Percentiles rank a stretch among this genome's conserved stretches.
phyloP scores from a whole-genome alignment of 2,329 filamentous ascomycete genomes.

The Pseudocercospora cruenta region DNA sequence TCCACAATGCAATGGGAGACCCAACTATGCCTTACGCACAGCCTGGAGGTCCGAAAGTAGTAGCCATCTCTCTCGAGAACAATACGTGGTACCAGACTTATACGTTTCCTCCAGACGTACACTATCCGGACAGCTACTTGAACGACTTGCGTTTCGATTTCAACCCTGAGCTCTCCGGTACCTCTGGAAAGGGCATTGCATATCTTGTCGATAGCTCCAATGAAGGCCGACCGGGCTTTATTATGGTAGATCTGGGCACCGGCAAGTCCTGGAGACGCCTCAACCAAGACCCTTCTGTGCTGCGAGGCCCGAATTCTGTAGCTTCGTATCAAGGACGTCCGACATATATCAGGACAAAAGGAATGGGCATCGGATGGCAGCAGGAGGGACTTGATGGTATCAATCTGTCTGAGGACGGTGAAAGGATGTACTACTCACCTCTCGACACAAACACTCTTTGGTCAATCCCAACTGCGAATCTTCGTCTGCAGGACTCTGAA shows the following conservation, averaged over 20 bases:
- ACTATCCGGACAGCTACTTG: slow-evolving; percentile 53
- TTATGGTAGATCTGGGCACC: slow-evolving; percentile 50
- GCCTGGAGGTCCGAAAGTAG: slow-evolving; percentile 51
- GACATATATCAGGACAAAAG: slow-evolving; percentile 35
- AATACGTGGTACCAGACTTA: slow-evolving; percentile 47
- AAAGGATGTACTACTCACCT: slow-evolving; percentile 50
- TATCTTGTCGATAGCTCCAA: slow-evolving; percentile 53
- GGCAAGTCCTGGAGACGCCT: slow-evolving; percentile 48
- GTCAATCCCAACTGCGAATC: slow-evolving; percentile 37
- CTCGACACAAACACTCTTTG: slow-evolving; percentile 45
- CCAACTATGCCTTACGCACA: slow-evolving; percentile 50
- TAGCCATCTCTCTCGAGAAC: slow-evolving; percentile 48
- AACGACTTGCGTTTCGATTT: slow-evolving; percentile 54
- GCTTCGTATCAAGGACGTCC: slow-evolving; percentile 40
- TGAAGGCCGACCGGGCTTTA: slow-evolving; percentile 52
- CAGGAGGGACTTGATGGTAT: slow-evolving; percentile 45
- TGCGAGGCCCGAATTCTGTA: slow-evolving; percentile 38
- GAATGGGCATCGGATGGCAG: slow-evolving; percentile 35
- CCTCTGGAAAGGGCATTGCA: slow-evolving; percentile 47
- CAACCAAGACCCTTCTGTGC: slow-evolving; percentile 38
- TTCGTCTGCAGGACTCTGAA: slow-evolving; percentile 36
- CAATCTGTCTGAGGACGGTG: slow-evolving; percentile 40
- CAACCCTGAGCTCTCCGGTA: slow-evolving; percentile 43
- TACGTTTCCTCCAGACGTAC: slow-evolving; percentile 48
- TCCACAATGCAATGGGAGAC: slow-evolving; percentile 42